These are phyloP conservation scores for Ophiostoma himal-ulmi DNA, from an alignment of 2,329 filamentous ascomycete species.

Conservation along the genomic window DNA sequence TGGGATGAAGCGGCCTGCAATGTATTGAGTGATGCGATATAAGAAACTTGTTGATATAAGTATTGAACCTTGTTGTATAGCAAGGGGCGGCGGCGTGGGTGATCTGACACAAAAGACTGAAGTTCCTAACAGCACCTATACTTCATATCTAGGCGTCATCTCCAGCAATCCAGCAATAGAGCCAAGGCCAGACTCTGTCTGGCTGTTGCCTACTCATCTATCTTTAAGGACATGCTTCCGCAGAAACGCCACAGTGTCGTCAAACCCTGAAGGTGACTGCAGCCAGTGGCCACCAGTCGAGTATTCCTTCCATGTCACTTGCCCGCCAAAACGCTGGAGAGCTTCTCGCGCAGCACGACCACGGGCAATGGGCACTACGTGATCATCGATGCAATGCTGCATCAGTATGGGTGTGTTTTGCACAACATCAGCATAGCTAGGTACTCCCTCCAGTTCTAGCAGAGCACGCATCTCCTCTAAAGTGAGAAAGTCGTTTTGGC, in stretches of 20 bases:
- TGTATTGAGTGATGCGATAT: neutral
- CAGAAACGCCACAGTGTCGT: conserved; percentile 32
- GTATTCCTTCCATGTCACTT: conserved; percentile 40
- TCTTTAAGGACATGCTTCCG: neutral
- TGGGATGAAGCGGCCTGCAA: neutral
- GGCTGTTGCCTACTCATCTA: neutral
- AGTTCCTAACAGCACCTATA: neutral
- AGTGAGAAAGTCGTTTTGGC: conserved; percentile 24
- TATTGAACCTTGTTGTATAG: neutral
- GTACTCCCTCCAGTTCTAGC: conserved; percentile 26
- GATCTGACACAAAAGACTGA: neutral
- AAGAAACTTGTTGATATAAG: neutral
- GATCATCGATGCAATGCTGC: conserved; percentile 42
- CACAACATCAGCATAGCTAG: conserved; percentile 29
- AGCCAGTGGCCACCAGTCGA: conserved; percentile 41
- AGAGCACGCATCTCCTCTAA: conserved; percentile 33
- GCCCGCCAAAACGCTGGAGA: conserved; percentile 35
- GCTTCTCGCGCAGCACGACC: conserved; percentile 35
- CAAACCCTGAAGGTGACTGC: conserved; percentile 40
- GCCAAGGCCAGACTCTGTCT: too few species aligned
- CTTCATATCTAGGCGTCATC: neutral
- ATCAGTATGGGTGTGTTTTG: conserved; percentile 41
- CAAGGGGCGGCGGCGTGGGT: neutral
- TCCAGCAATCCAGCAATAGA: neutral
- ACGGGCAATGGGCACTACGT: conserved; percentile 35